A percentile compares a stretch with the other conserved stretches of the same genome.
These are phyloP conservation scores for Diaporthe australafricana DNA, from an alignment of 2,329 filamentous ascomycete genomes.

Conservation along the genomic window DNA sequence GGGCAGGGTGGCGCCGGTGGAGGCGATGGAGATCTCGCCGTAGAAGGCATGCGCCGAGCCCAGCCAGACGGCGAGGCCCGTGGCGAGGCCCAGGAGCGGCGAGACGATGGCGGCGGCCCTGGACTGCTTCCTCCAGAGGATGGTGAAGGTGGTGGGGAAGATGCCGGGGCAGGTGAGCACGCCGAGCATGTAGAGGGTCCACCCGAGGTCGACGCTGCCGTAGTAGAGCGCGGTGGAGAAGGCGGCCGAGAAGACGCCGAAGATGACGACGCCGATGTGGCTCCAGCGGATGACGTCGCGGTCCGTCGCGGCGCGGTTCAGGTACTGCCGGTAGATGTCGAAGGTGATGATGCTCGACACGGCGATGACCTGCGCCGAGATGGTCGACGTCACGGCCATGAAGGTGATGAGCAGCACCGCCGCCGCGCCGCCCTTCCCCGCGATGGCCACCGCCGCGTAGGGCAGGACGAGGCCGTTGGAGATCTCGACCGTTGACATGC, in stretches of 20 bases:
- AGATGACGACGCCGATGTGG: conserved; percentile 64
- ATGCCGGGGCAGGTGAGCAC: conserved; percentile 65
- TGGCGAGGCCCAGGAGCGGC: conserved; percentile 59
- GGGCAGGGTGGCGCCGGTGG: conserved; percentile 61
- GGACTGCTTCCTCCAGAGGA: conserved; percentile 63
- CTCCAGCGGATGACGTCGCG: conserved; percentile 62
- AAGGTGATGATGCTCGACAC: conserved; percentile 66
- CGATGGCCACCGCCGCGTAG: conserved; percentile 75
- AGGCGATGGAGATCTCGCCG: conserved; percentile 58
- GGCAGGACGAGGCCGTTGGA: conserved; percentile 77
- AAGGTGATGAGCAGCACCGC: conserved; percentile 77
- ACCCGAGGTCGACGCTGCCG: conserved; percentile 64
- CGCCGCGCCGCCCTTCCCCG: conserved; percentile 77
- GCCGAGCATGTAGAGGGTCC: conserved; percentile 66
- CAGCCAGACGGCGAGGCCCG: conserved; percentile 65
- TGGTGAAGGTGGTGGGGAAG: conserved; percentile 64
- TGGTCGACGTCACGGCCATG: conserved; percentile 78
- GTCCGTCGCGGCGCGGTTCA: conserved; percentile 59
- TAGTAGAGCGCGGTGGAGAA: conserved; percentile 66
- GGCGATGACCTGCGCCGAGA: conserved; percentile 64
- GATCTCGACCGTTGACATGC: conserved; percentile 64
- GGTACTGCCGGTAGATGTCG: conserved; percentile 63
- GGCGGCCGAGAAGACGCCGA: conserved; percentile 60
- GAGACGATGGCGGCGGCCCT: conserved; percentile 61
- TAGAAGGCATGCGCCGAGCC: conserved; percentile 58